Evolutionary conservation across 345 rosid genomes (phyloP).

Genomic region (Eutrema heterophyllum): DNA sequence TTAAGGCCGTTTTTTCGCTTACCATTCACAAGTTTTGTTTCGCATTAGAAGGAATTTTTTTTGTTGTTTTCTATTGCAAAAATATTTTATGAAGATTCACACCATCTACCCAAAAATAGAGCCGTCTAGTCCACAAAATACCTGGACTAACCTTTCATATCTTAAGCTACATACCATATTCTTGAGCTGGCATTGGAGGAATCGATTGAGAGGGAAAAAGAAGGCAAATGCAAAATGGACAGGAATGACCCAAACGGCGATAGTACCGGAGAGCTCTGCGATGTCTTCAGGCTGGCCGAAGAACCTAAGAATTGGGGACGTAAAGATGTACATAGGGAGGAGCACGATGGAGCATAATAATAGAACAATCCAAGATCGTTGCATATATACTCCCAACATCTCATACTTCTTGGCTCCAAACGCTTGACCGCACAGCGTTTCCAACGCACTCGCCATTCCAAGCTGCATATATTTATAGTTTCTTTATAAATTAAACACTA

Average conservation of each 20-base stretch:
- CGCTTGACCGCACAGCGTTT: constrained; percentile 44
- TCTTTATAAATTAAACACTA: neutral
- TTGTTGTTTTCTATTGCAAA: neutral
- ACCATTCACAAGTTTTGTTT: too few species aligned
- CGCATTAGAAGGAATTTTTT: too few species aligned
- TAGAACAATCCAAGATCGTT: constrained; percentile 72
- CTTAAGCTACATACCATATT: neutral
- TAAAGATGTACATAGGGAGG: constrained; percentile 48
- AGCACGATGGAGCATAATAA: constrained; percentile 43
- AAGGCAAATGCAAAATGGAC: constrained; percentile 73
- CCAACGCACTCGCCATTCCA: constrained; percentile 71
- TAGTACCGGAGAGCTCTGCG: constrained; percentile 52
- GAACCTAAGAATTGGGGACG: constrained; percentile 49
- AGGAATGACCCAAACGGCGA: constrained; percentile 53
- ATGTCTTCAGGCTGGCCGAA: constrained; percentile 68
- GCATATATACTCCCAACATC: constrained; percentile 73
- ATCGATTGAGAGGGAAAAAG: constrained; percentile 64
- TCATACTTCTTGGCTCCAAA: constrained; percentile 62
- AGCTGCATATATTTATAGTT: constrained; percentile 29
- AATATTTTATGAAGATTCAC: neutral
- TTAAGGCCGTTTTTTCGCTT: too few species aligned
- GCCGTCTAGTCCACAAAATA: neutral
- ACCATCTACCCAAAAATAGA: neutral
- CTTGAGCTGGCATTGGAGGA: constrained; percentile 61
- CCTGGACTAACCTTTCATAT: neutral